A percentile compares a stretch with the other conserved stretches of the same genome.
Conservation (phyloP, 371 early-diverging fungal species). For the Scutellospora calospora region DNA sequence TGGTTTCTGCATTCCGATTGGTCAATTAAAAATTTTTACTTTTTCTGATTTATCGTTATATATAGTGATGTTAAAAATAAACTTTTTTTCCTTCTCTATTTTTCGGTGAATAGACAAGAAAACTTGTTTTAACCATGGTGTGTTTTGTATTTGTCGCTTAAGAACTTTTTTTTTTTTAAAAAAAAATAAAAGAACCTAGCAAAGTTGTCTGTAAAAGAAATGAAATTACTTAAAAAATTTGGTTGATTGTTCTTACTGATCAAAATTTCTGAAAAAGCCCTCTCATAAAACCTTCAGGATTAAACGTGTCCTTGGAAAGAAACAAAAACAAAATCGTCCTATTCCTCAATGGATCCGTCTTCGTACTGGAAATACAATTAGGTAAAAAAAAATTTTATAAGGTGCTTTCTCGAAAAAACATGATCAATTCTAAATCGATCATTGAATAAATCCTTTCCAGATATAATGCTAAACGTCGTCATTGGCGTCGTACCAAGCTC, state of each 20-base stretch:
- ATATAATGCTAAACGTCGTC: constrained; percentile 98
- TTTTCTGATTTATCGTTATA: too few relatives aligned
- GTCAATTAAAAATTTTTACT: too few relatives aligned
- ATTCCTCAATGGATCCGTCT: constrained; percentile 98
- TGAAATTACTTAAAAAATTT: background rate
- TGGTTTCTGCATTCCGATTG: too few relatives aligned
- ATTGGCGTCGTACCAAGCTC: constrained; percentile 99
- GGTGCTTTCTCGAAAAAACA: too few relatives aligned
- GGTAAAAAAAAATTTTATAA: constrained; percentile 57
- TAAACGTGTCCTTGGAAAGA: constrained; percentile 98
- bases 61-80: too few relatives aligned
- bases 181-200: background rate
- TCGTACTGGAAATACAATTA: constrained; percentile 94
- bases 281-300: constrained; percentile 95
- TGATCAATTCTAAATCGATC: background rate
- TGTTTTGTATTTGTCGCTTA: background rate
- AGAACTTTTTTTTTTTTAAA: background rate
- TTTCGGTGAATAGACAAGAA: constrained; percentile 11
- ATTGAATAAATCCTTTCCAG: constrained; percentile 38
- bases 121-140: constrained; percentile 29
- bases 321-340: constrained; percentile 98
- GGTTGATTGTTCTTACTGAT: background rate
- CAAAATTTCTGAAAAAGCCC: constrained; percentile 57
- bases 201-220: background rate
- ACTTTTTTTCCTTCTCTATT: background rate